These are phyloP conservation scores for Phytophthora europaea DNA, from an alignment of 352 stramenopile genomes.

Conservation along the genomic window DNA sequence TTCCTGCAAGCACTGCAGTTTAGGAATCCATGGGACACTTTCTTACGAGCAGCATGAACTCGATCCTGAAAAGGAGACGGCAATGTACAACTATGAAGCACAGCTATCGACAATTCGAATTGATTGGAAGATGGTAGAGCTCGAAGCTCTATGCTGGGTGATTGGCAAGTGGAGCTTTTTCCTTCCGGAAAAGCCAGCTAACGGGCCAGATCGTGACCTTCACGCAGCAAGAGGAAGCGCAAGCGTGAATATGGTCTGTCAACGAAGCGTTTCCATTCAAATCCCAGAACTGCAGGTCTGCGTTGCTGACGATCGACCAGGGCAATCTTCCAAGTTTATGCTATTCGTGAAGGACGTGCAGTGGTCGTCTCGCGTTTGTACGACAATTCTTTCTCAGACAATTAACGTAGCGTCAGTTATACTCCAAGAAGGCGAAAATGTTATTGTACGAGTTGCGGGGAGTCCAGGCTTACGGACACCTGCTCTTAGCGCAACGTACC, in stretches of 20 bases:
- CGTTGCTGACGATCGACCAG: constrained; percentile 39
- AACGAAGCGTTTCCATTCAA: constrained; percentile 39
- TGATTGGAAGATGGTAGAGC: constrained; percentile 61
- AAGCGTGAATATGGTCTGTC: constrained; percentile 42
- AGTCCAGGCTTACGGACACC: constrained; percentile 50
- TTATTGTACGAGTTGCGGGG: constrained; percentile 49
- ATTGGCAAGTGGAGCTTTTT: constrained; percentile 87
- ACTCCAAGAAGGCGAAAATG: constrained; percentile 43
- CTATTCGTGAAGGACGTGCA: constrained; percentile 45
- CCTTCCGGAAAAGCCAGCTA: constrained; percentile 48
- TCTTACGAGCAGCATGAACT: constrained; percentile 32
- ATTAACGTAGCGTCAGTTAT: constrained; percentile 41
- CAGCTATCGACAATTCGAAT: constrained; percentile 56
- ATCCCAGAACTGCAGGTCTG: constrained; percentile 44
- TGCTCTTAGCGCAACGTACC: constrained; percentile 53
- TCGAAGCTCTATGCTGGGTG: constrained; percentile 75
- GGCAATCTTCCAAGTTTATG: constrained; percentile 28
- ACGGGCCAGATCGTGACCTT: constrained; percentile 38
- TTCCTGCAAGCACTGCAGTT: constrained; percentile 51
- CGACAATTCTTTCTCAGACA: constrained; percentile 38
- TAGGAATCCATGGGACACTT: constrained; percentile 20
- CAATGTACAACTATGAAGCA: constrained; percentile 81
- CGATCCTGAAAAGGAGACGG: constrained; percentile 44
- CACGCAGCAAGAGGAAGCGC: constrained; percentile 34
- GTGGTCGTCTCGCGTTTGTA: constrained; percentile 48